phyloP scores from a whole-genome alignment of 2,329 filamentous ascomycete genomes.

The Penicillium sp. region DNA sequence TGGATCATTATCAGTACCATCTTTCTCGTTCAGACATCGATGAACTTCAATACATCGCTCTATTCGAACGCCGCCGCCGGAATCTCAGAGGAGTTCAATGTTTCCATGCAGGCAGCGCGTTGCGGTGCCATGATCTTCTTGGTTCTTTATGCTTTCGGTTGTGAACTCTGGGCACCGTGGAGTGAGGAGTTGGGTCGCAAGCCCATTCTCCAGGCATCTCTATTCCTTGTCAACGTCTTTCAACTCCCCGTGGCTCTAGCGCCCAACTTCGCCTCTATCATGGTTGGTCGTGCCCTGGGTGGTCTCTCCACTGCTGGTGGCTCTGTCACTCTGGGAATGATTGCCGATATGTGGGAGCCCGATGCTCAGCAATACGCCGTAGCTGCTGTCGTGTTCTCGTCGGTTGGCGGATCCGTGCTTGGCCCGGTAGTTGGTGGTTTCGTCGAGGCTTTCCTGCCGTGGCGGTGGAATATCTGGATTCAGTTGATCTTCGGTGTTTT shows the following conservation, averaged over 20 bases:
- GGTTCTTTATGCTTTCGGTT: slow-evolving; percentile 77
- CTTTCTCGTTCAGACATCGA: slow-evolving; percentile 70
- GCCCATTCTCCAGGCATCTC: slow-evolving; percentile 68
- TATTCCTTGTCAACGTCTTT: slow-evolving; percentile 75
- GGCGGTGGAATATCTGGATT: slow-evolving; percentile 82
- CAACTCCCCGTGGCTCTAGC: slow-evolving; percentile 70
- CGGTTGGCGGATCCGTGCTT: slow-evolving; percentile 71
- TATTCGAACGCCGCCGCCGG: slow-evolving; percentile 68
- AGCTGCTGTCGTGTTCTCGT: slow-evolving; percentile 73
- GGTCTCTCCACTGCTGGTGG: slow-evolving; percentile 70
- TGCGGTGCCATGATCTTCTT: slow-evolving; percentile 76
- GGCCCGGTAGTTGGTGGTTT: slow-evolving; percentile 79
- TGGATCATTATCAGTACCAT: slow-evolving; percentile 72
- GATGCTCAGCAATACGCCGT: slow-evolving; percentile 73
- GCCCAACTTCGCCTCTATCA: slow-evolving; percentile 67
- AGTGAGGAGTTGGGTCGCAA: slow-evolving; percentile 77
- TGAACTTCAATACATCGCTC: slow-evolving; percentile 75
- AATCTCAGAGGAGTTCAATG: slow-evolving; percentile 64
- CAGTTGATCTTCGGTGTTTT: slow-evolving; percentile 73
- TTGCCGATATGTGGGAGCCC: slow-evolving; percentile 70
- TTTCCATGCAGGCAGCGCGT: slow-evolving; percentile 66
- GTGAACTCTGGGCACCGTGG: slow-evolving; percentile 86
- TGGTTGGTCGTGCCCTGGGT: slow-evolving; percentile 68
- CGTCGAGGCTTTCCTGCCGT: slow-evolving; percentile 62
- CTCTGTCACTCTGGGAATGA: slow-evolving; percentile 71